Base-by-base conservation (phyloP, 768 basidiomycete species). In the Termitomyces sp. region DNA sequence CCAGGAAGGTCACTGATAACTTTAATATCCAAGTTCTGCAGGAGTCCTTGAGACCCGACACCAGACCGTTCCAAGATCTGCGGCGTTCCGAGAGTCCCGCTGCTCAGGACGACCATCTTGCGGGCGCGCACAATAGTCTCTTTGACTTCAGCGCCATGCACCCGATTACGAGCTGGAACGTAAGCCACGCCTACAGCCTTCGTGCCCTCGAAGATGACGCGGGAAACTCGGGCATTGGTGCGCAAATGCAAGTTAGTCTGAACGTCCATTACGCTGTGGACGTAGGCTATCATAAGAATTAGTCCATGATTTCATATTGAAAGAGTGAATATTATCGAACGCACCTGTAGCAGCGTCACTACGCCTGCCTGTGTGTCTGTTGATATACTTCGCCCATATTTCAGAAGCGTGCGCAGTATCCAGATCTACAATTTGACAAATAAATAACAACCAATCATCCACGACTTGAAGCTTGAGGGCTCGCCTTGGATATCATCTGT, bases 341-440 rank as follows among this genome's bases (percentile, higher is more conserved):
- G 34, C 65, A 83, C 84, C 85, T 45, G 85, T 86, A 3, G 87
- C 85, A 48, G 87, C 86, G 62, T 89, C 87, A 59, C 84, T 86
- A 51, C 86, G 84, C 60, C 87, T 76, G 58, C 87, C 87, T 36
- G 86, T 88, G 66, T 87, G 82, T 63, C 85, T 79, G 70, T 87
- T 87, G 77, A 89, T 86, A 66, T 88, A 89, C 68, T 89, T 88
- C 50, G 86, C 86, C 87, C 86, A 88, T 56, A 87, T 85, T 69
- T 88, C 87, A 55, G 86, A 79, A 24, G 75, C 85, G 62, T 88
- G 83, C 30, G 80, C 67, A 24, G 85, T 85, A 52, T 76, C 70
- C 40, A 86, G 75, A 69, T 87, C 87, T 79, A 55, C 0, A 26
- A 14, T 20, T 30, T 5, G 22, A 39, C 9, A 16, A n/a, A 34